Conservation (phyloP, 352 stramenopile genomes). For the Phytophthora pistaciae region DNA sequence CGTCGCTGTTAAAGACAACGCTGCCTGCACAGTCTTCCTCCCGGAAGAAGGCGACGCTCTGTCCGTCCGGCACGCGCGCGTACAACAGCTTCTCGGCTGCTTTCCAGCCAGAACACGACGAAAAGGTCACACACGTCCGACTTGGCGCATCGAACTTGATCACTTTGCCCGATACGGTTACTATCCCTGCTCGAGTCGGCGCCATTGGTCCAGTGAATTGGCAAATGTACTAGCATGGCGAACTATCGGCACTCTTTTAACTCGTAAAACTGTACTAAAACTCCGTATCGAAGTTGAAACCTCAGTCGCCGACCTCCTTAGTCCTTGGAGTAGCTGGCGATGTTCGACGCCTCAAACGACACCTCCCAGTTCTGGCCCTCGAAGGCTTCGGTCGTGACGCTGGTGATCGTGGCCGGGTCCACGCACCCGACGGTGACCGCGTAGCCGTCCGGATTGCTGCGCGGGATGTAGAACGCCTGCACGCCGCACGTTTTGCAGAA, state of each 20-base stretch:
- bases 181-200: not conserved
- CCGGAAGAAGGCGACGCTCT: not conserved
- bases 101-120: not conserved
- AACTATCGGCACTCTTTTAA: no score
- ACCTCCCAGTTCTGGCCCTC: slow-evolving; percentile 82
- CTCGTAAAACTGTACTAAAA: not conserved
- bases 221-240: not conserved
- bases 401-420: slow-evolving; percentile 52
- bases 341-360: slow-evolving; percentile 18
- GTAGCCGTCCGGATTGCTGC: slow-evolving; percentile 83
- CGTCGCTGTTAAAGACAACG: not conserved
- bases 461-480: slow-evolving; percentile 82
- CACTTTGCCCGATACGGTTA: not conserved
- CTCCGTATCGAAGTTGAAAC: not conserved
- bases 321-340: slow-evolving; percentile 25
- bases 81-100: not conserved
- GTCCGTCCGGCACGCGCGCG: not conserved
- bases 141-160: slow-evolving; percentile 2
- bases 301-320: not conserved
- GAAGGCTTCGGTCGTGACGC: slow-evolving; percentile 70
- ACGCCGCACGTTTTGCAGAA: slow-evolving; percentile 87
- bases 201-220: not conserved
- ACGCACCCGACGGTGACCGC: slow-evolving; percentile 83
- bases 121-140: slow-evolving; percentile 7
- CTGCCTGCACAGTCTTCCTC: not conserved